A percentile compares a stretch with the other conserved stretches of the same genome.
Conservation (phyloP, 345 rosid genomes). For the Citrus australasica region DNA sequence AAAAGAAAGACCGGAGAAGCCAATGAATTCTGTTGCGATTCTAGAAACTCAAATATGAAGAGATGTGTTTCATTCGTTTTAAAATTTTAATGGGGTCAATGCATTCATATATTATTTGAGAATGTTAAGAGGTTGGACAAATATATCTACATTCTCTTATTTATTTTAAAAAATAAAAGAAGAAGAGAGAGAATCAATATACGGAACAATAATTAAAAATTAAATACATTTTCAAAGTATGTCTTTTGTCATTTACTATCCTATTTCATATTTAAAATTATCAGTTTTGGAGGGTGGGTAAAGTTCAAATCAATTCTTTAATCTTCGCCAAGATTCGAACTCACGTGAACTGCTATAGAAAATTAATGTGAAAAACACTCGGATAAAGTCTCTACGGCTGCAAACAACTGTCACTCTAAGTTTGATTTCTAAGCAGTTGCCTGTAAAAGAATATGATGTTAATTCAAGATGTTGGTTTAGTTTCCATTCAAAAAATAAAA, state of each 20-base stretch:
- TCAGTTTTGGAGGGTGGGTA: no score
- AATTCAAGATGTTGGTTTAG: no score
- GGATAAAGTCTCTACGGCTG: no score
- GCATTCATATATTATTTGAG: background rate
- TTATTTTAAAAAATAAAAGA: background rate
- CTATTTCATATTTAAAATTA: no score
- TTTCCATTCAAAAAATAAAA: no score
- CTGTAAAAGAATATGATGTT: no score
- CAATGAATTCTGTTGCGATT: background rate
- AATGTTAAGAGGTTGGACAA: background rate
- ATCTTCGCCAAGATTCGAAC: no score
- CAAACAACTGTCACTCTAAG: no score
- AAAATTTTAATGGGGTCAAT: background rate
- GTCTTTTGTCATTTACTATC: background rate
- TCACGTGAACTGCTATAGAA: no score
- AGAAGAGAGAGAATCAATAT: background rate
- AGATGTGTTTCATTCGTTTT: background rate
- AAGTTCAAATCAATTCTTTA: no score
- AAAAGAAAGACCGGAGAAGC: background rate
- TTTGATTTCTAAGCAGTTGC: no score
- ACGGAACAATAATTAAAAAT: background rate
- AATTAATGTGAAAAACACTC: no score
- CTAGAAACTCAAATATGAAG: background rate
- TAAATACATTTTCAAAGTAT: background rate
- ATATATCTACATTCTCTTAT: background rate